Base-by-base conservation (phyloP, 768 basidiomycete species). In the Cystobasidium tubakii region DNA sequence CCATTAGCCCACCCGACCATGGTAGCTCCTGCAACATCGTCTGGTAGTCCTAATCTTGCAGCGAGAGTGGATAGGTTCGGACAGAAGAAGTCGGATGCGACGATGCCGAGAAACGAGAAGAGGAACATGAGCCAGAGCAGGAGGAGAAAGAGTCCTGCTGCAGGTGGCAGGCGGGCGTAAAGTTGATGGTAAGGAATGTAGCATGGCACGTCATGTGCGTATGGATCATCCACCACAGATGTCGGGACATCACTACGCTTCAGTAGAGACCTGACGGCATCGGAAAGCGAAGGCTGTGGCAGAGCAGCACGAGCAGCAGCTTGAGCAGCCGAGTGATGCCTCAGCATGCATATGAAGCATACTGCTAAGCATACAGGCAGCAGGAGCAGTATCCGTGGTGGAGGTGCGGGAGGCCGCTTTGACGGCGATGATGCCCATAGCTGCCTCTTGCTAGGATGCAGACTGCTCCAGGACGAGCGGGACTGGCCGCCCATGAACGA, bases 1-100 rank as follows among this genome's bases (percentile, higher is more conserved):
- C 94, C 95, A 80, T 98, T 98, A 46, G 95, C 95, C 80, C 97
- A 94, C 0, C 96, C 96, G 33, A 99, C 85, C 77, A 99, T 90
- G 0, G 96, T 99, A 27, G 98, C 94, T 0, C 96, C 96, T 0
- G 96, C 93, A 75, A 97, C 88, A 69, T 91, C 90, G 80, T 99
- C 93, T 78, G 90, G 90, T 46, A 99, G 82, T 0, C 92, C 90
- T 2, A 99, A 86, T 1, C 90, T 83, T 63, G 88, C 86, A 0
- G 95, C 88, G 36, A 97, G 89, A 0, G 94, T 91, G 31, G 76
- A 77, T 21, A 99, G 85, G 81, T 99, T 98, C 0, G 94, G 94
- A 65, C 90, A 93, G 85, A 98, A 98, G 83, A 97, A 97, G 82
- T 98, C 95, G 21, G 92, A 90, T 4, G 94, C 93, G 76, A 88